phyloP scores from a whole-genome alignment of 2,329 filamentous ascomycete species.

The Zymoseptoria crescenta region DNA sequence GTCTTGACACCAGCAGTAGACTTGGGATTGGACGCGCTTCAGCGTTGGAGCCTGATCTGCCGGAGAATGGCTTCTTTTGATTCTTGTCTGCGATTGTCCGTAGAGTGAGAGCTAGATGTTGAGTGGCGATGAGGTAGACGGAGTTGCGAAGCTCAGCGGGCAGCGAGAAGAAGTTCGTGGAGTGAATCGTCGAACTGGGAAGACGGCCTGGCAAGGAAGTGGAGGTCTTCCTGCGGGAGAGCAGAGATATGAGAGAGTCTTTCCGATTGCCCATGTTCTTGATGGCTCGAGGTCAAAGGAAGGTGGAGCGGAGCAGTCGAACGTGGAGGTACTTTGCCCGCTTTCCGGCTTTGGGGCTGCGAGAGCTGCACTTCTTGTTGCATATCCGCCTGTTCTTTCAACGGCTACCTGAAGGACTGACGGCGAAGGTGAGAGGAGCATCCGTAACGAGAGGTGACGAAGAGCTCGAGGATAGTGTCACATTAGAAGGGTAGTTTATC shows the following conservation, averaged over 20 bases:
- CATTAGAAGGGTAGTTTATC: neutral
- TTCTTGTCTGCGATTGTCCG: neutral
- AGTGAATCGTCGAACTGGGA: neutral
- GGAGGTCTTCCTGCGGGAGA: neutral
- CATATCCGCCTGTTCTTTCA: too few relatives aligned
- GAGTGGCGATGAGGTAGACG: slow-evolving; percentile 20
- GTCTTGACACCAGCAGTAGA: slow-evolving; percentile 20
- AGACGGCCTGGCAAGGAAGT: neutral
- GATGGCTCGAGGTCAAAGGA: neutral
- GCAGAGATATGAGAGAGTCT: neutral
- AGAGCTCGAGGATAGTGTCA: neutral
- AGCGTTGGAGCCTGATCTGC: neutral
- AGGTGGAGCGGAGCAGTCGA: neutral
- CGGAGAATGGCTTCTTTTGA: neutral
- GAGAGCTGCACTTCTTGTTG: too few relatives aligned
- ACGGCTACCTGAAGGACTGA: too few relatives aligned
- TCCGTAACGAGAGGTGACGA: too few relatives aligned
- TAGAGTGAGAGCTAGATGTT: slow-evolving; percentile 10
- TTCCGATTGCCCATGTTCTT: neutral
- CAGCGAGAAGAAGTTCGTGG: slow-evolving; percentile 23
- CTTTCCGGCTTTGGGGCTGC: neutral
- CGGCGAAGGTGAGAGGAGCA: too few relatives aligned
- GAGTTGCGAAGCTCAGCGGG: slow-evolving; percentile 26
- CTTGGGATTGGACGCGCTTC: slow-evolving; percentile 9
- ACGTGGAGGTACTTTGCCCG: neutral